Base-by-base conservation (phyloP, 176 grass and related monocot species). In the Elymus sibiricus region DNA sequence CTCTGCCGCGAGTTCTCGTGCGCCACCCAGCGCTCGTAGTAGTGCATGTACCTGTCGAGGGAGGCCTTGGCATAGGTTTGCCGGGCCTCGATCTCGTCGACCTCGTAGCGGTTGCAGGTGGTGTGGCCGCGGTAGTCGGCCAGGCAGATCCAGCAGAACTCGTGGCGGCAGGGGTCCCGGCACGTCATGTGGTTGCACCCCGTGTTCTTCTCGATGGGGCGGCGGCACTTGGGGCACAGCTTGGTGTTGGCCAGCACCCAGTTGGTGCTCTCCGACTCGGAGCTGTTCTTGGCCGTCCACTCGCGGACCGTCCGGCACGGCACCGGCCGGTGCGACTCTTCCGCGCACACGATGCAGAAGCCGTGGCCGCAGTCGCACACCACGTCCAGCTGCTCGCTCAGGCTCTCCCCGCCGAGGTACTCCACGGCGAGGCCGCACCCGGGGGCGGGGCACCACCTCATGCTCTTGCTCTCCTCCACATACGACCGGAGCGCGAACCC, bases 281-380 rank as follows among this genome's bases (percentile, higher is more conserved):
- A 72, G 69, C 38, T 72, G 38, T 72, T 40, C 69, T 72, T 51
- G 78, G 22, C 47, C 28, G 10, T 9, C 88, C 88, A 93, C 43
- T 34, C 62, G 0, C 28, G n/a, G 47, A 85, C 67, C 34, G 58
- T 83, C 0, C 21, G 85, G 63, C 91, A 90, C 27, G 89, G 8
- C 73, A 85, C 86, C n/a, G 91, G 88, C 26, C 88, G 85, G 87
- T 93, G 91, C 79, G 42, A 78, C 51, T 93, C 88, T 60, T 83
- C 85, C 2, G 76, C 60, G 82, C 91, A 90, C 16, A 71, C 19
- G 47, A 80, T 79, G 83, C 91, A 93, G 65, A 88, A 90, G 2
- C 14, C 46, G 73, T 90, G 76, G 6, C 14, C 4, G 70, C 88
- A 78, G 19, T 1, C 11, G 87, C 88, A 90, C 11, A 10, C 3